Evolutionary conservation across 2,329 filamentous ascomycete species (phyloP), one percentile per base, ranked within the genome.

Genomic region (Pseudogymnoascus sp.): DNA sequence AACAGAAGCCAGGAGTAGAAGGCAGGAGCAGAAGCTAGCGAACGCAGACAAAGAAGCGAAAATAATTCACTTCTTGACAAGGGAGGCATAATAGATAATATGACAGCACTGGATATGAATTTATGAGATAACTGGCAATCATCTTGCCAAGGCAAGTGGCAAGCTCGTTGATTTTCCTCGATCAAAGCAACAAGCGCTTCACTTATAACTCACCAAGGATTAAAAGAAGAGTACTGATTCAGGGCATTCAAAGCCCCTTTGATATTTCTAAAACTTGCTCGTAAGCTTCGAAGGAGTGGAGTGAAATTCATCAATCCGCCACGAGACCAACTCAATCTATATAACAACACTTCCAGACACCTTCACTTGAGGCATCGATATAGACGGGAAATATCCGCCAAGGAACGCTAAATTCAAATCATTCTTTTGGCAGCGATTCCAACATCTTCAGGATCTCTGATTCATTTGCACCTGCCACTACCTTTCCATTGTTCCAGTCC

Each of bases 401-500:
- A 10, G 33, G 39, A 59, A 61, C 13, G 5, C 33, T 64, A 59
- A 31, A 44, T 61, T 31, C 63, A 25, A 59, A 27, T 59, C 33
- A 59, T 41, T 78, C 74, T 66, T 80, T 76, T 8, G 80, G 77
- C 61, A 85, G 74, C 63, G 83, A 79, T 63, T 85, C 83, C 60
- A 97, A 76, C 75, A 96, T 81, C 76, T 89, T 91, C 72, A 96
- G 76, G 65, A 97, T 97, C 78, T 93, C 89, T 13, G 91, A 96
- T 78, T 96, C 88, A 66, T 89, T 87, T 59, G 90, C 90, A 17
- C 91, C 90, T 27, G 84, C 79, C 77, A 89, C 80, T 55, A 87
- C 93, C 74, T 86, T 89, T 66, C 92, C 94, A 74, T 93, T 92
- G 73, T 89, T 91, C 94, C 94, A 97, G 74, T 97, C 93, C 60